Percentiles rank a stretch among this genome's conserved stretches.
phyloP scores from a whole-genome alignment of 257 asterid species.

The Solanum megistacrolobum region DNA sequence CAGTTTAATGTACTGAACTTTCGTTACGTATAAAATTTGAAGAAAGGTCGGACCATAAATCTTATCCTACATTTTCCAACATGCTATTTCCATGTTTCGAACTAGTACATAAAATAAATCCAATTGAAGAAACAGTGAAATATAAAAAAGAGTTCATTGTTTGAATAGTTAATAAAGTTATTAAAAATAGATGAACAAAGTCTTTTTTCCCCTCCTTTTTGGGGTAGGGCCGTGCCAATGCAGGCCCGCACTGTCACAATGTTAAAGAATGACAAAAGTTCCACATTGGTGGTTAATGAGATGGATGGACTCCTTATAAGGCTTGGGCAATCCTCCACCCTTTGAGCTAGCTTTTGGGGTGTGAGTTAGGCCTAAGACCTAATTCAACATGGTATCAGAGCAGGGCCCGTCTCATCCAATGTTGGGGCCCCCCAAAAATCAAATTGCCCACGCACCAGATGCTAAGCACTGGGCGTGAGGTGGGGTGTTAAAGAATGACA shows the following conservation, averaged over 20 bases:
- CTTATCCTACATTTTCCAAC: fast-evolving
- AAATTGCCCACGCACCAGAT: no score
- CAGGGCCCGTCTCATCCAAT: no score
- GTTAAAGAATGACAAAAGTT: no score
- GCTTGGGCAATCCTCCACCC: no score
- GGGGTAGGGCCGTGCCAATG: not conserved
- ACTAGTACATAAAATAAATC: not conserved
- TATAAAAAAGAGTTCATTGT: not conserved
- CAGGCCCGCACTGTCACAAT: not conserved
- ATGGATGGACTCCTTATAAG: no score
- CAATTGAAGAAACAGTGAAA: not conserved
- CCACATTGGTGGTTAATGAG: no score
- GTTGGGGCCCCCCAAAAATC: no score
- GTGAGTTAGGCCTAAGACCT: no score
- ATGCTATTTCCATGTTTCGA: fast-evolving
- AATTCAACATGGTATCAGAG: no score
- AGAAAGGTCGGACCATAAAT: fast-evolving
- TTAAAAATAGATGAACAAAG: not conserved
- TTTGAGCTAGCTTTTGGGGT: no score
- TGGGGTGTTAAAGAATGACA: no score
- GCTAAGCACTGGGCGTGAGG: no score
- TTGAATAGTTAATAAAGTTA: not conserved
- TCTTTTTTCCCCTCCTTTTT: not conserved
- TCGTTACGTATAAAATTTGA: not conserved
- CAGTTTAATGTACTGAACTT: not conserved